These are phyloP conservation scores for Globisporangium carolinianum DNA, from an alignment of 352 stramenopile species.

Conservation along the genomic window DNA sequence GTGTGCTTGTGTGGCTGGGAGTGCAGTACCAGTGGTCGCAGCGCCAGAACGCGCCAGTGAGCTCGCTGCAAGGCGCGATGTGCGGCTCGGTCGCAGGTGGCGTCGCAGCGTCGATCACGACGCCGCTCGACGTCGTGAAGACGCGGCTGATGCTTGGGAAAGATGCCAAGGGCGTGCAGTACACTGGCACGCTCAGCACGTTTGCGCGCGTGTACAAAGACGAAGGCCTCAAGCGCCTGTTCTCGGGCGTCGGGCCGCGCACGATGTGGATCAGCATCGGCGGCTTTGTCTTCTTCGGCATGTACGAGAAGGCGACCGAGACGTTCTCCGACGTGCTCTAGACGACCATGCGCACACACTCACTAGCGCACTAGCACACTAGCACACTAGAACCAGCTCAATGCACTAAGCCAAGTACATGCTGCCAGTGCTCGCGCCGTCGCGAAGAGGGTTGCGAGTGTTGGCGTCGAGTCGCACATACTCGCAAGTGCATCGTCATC, in stretches of 20 bases:
- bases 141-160: slow-evolving; percentile 97
- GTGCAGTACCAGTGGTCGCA: slow-evolving; percentile 70
- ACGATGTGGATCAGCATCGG: slow-evolving; percentile 99
- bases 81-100: slow-evolving; percentile 94
- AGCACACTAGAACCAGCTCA: too few relatives aligned
- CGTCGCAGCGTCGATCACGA: slow-evolving; percentile 96
- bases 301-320: slow-evolving; percentile 93
- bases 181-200: slow-evolving; percentile 88
- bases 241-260: slow-evolving; percentile 92
- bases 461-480: too few relatives aligned
- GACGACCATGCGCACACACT: too few relatives aligned
- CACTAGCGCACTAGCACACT: too few relatives aligned
- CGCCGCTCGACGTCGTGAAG: slow-evolving; percentile 98
- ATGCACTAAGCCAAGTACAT: too few relatives aligned
- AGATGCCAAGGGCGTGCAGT: slow-evolving; percentile 90
- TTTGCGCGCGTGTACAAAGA: slow-evolving; percentile 87
- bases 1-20: too few relatives aligned
- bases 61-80: slow-evolving; percentile 88
- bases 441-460: too few relatives aligned
- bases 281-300: slow-evolving; percentile 99
- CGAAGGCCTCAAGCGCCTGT: slow-evolving; percentile 89
- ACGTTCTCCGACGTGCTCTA: slow-evolving; percentile 49
- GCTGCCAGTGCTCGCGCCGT: too few relatives aligned
- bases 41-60: slow-evolving; percentile 71
- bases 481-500: too few relatives aligned